A percentile compares a stretch with the other conserved stretches of the same genome.
These are phyloP conservation scores for Saturnispora dispora DNA, from an alignment of 805 yeast genomes.

Conservation along the genomic window DNA sequence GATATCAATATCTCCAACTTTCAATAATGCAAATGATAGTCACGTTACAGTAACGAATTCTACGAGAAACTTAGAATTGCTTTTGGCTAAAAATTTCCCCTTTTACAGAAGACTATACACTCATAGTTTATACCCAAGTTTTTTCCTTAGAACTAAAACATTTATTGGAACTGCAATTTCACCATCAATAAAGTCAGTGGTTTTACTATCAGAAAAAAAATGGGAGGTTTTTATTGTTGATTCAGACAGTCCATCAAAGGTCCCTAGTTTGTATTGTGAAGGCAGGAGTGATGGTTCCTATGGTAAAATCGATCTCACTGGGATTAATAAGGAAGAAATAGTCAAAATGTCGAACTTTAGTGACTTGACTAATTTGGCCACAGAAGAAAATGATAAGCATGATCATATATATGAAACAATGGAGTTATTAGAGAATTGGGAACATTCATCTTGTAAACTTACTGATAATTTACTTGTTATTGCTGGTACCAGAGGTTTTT, in stretches of 20 bases:
- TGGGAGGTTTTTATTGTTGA: slow-evolving; percentile 67
- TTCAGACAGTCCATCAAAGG: slow-evolving; percentile 31
- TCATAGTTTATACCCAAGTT: slow-evolving; percentile 40
- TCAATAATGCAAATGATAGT: slow-evolving; percentile 8
- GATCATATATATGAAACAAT: slow-evolving; percentile 29
- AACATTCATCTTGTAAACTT: slow-evolving; percentile 48
- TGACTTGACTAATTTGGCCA: slow-evolving; percentile 7
- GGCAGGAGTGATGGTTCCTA: slow-evolving; percentile 65
- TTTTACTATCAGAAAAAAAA: slow-evolving; percentile 52
- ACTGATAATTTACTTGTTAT: slow-evolving; percentile 54
- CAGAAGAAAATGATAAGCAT: neutral
- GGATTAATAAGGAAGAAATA: slow-evolving; percentile 13
- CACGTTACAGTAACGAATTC: neutral
- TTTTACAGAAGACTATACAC: slow-evolving; percentile 57
- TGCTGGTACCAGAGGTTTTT: slow-evolving; percentile 63
- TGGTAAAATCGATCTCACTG: slow-evolving; percentile 30
- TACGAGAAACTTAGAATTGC: slow-evolving; percentile 40
- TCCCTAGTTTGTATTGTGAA: slow-evolving; percentile 54
- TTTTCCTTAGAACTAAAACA: slow-evolving; percentile 39
- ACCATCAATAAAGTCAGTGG: slow-evolving; percentile 56
- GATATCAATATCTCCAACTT: slow-evolving; percentile 18
- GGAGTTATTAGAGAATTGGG: slow-evolving; percentile 42
- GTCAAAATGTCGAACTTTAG: slow-evolving; percentile 23
- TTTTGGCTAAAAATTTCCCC: slow-evolving; percentile 77
- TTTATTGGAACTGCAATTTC: slow-evolving; percentile 52